Evolutionary conservation across 805 yeast genomes (phyloP).

Genomic region (Kluyveromyces lactis): DNA sequence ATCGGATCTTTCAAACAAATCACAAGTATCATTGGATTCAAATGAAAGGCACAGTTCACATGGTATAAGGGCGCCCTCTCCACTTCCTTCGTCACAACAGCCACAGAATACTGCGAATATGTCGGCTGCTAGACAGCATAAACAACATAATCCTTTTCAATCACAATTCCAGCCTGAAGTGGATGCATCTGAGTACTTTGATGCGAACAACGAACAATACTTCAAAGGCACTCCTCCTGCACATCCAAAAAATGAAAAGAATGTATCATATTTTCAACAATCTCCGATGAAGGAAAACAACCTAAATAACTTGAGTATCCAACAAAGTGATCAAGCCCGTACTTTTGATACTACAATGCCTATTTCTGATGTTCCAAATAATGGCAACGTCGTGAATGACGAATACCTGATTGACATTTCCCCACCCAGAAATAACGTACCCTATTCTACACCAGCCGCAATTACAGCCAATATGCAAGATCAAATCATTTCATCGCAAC

Average conservation of each 20-base stretch:
- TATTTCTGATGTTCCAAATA: not conserved
- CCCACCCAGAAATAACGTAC: not conserved
- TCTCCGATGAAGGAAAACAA: not conserved
- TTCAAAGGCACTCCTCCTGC: constrained; percentile 4
- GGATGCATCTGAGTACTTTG: not conserved
- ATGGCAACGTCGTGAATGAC: not conserved
- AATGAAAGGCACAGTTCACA: not conserved
- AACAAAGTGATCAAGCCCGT: not conserved
- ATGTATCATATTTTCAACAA: not conserved
- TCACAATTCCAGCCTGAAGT: constrained; percentile 12
- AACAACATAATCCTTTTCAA: constrained; percentile 28
- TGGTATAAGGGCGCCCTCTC: not conserved
- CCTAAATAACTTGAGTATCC: not conserved
- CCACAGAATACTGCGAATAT: not conserved
- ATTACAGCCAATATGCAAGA: not conserved
- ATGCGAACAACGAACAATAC: not conserved
- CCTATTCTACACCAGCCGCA: not conserved
- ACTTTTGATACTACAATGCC: too few relatives aligned
- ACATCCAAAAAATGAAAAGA: not conserved
- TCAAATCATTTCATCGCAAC: not conserved
- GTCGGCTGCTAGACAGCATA: constrained; percentile 19
- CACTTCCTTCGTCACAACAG: not conserved
- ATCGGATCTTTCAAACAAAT: constrained; percentile 1
- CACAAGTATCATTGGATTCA: not conserved
- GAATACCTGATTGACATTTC: constrained; percentile 1